phyloP scores from a whole-genome alignment of 179 eudicot species.

The Silene coronaria region DNA sequence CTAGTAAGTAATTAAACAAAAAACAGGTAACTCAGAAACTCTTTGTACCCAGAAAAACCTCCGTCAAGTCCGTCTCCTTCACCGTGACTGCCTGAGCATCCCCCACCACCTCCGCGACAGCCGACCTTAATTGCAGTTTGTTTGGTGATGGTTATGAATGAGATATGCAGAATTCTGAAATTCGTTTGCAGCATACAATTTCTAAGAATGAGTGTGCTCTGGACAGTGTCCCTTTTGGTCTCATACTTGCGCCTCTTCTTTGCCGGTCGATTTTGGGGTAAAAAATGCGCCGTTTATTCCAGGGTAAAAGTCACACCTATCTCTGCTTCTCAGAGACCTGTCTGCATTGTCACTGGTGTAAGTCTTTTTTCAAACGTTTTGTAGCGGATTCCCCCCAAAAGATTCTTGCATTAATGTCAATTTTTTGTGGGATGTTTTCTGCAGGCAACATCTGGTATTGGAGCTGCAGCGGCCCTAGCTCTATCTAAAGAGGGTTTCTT shows the following conservation, averaged over 20 bases:
- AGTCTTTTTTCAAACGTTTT: too few species aligned
- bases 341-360: conserved; percentile 84
- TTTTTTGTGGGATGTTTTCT: conserved; percentile 1
- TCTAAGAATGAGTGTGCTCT: conserved; percentile 60
- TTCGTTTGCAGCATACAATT: conserved; percentile 41
- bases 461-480: conserved; percentile 70
- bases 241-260: conserved; percentile 40
- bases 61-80: neutral
- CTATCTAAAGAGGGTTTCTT: conserved; percentile 66
- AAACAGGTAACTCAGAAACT: too few species aligned
- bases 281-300: conserved; percentile 21
- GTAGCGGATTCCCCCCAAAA: too few species aligned
- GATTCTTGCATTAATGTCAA: conserved; percentile 6
- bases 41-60: too few species aligned
- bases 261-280: conserved; percentile 11
- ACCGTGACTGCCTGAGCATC: too few species aligned
- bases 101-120: too few species aligned
- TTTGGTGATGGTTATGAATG: conserved; percentile 22
- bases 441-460: conserved; percentile 87
- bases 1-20: too few species aligned
- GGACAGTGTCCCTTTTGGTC: conserved; percentile 51
- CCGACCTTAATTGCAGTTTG: conserved; percentile 6
- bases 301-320: conserved; percentile 15
- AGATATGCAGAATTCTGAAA: conserved; percentile 26
- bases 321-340: conserved; percentile 28